Conservation (phyloP, 306 rosid genomes). For the Sesbania bispinosa region DNA sequence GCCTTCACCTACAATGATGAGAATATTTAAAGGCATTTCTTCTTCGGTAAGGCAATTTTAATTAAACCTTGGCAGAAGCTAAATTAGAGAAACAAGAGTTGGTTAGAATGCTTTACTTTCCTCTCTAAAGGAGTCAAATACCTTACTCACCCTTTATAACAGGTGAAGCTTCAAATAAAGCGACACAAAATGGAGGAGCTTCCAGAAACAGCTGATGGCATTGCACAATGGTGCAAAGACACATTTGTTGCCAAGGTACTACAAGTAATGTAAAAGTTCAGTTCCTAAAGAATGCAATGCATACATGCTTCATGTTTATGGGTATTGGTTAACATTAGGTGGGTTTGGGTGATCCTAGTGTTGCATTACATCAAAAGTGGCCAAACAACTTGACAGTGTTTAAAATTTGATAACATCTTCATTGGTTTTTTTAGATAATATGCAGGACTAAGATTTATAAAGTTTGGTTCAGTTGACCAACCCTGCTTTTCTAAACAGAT, state of each 20-base stretch:
- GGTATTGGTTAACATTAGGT: too few relatives aligned
- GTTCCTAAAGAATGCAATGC: neutral
- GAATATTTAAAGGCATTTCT: conserved; percentile 61
- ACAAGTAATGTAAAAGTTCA: neutral
- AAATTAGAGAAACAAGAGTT: neutral
- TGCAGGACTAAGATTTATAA: too few relatives aligned
- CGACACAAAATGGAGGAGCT: conserved; percentile 68
- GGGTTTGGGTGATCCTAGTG: too few relatives aligned
- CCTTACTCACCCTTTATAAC: neutral
- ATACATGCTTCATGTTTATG: neutral
- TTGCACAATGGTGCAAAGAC: conserved; percentile 87
- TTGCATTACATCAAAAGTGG: too few relatives aligned
- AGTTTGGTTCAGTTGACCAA: too few relatives aligned
- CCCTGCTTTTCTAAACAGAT: too few relatives aligned
- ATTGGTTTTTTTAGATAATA: too few relatives aligned
- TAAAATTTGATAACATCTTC: neutral
- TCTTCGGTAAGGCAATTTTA: conserved; percentile 50
- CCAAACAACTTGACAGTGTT: too few relatives aligned
- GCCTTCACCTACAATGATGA: conserved; percentile 67
- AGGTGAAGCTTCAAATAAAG: conserved; percentile 78
- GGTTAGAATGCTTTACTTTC: too few relatives aligned
- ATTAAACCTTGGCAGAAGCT: conserved; percentile 12
- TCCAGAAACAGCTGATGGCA: conserved; percentile 69
- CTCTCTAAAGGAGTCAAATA: too few relatives aligned
- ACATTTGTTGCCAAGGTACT: conserved; percentile 66